Base-by-base conservation (phyloP, 2,329 filamentous ascomycete genomes). In the Colletotrichum chrysophilum region DNA sequence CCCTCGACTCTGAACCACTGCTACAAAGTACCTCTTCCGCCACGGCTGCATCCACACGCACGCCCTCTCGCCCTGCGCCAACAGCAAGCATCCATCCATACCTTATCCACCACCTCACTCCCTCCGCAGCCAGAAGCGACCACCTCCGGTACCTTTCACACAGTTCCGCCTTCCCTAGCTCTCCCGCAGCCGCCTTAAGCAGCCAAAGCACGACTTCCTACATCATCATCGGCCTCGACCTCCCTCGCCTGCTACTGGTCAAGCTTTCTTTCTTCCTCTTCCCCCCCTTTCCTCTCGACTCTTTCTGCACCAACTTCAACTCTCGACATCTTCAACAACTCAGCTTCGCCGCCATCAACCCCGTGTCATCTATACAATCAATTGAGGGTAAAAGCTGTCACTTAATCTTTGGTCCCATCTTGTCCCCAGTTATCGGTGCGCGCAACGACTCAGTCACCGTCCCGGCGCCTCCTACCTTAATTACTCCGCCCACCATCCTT, bases 371-470 rank as follows among this genome's bases (percentile, higher is more conserved):
- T 60, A 73, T 69, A 74, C 70, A 74, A 72, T 60, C 70, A 73
- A 75, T 75, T 73, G 56, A 74, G 56, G 38, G 70, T 43, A 64
- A 52, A 32, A 76, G 43, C 58, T 68, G 58, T 65, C 70, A 52
- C 71, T 76, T 74, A 74, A 76, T 69, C 70, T 76, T 75, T 36
- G 58, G 70, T 74, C 65, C 74, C 74, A 66, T 74, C 64, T 28
- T 38, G 58, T 66, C 74, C 48, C 74, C 74, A 76, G 48, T 76
- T 74, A 74, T 74, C 65, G 43, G 70, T 68, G 64, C 60, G 70
- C 34, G 65, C 48, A 76, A 74, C 74, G 74, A 74, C 74, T 76
- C 74, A 76, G 70, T 76, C 74, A 38, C 68, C 16, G 58, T 61
- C 34, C 43, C 52, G 52, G 70, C 28, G 56, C 70, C 70, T 67